A percentile compares a stretch with the other conserved stretches of the same genome.
Conservation (phyloP, 2,329 filamentous ascomycete species). For the Chrysoporthe cubensis region DNA sequence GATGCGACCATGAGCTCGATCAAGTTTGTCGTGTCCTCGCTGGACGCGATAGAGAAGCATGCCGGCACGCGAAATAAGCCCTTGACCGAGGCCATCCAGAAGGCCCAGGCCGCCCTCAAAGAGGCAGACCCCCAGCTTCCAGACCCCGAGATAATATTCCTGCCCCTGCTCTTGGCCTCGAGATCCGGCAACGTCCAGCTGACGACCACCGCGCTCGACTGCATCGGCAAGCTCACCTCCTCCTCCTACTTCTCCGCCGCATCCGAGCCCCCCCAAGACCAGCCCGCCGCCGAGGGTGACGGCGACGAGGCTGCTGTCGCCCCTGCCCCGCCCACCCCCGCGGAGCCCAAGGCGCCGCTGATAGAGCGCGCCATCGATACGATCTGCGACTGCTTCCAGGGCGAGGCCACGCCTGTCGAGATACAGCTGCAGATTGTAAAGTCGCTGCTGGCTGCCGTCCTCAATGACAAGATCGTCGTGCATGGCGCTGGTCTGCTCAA, state of each 20-base stretch:
- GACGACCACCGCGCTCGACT: slow-evolving; percentile 89
- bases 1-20: slow-evolving; percentile 80
- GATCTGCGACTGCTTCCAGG: slow-evolving; percentile 98
- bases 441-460: slow-evolving; percentile 88
- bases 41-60: slow-evolving; percentile 90
- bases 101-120: slow-evolving; percentile 84
- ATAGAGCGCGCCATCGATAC: slow-evolving; percentile 98
- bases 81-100: slow-evolving; percentile 78
- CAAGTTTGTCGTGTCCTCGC: slow-evolving; percentile 90
- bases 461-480: slow-evolving; percentile 98
- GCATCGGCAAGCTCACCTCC: slow-evolving; percentile 97
- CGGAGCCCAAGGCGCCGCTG: slow-evolving; percentile 65
- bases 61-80: slow-evolving; percentile 79
- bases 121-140: slow-evolving; percentile 79
- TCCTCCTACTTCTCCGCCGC: slow-evolving; percentile 93
- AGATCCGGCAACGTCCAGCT: slow-evolving; percentile 84
- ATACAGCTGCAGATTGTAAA: slow-evolving; percentile 98
- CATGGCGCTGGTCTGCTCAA: slow-evolving; percentile 95
- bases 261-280: slow-evolving; percentile 46
- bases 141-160: slow-evolving; percentile 90
- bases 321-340: slow-evolving; percentile 44
- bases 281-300: slow-evolving; percentile 45
- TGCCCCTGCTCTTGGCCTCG: slow-evolving; percentile 86
- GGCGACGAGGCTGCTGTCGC: slow-evolving; percentile 45
- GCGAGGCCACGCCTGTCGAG: slow-evolving; percentile 88